phyloP scores from a whole-genome alignment of 1,284 basidiomycete genomes.

The Ganoderma meredithae region DNA sequence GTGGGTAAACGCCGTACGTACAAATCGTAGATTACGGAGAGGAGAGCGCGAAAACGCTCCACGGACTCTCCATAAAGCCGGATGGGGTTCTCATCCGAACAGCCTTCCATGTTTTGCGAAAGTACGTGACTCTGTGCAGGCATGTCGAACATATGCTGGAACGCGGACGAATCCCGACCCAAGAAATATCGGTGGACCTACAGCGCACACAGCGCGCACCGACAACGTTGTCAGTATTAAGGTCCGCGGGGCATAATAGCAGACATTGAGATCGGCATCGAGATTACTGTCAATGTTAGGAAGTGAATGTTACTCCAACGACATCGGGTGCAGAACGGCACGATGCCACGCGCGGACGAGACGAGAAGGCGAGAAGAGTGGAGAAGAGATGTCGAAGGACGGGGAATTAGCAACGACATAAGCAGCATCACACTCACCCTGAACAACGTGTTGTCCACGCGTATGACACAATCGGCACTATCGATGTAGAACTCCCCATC shows the following conservation, averaged over 20 bases:
- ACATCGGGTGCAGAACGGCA: slow-evolving; percentile 11
- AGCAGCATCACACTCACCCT: slow-evolving; percentile 44
- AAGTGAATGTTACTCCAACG: slow-evolving; percentile 10
- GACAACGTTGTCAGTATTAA: slow-evolving; percentile 14
- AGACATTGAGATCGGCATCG: slow-evolving; percentile 30
- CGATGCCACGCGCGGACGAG: background rate
- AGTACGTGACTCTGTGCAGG: slow-evolving; percentile 32
- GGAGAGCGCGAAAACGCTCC: slow-evolving; percentile 54
- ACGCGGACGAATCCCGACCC: slow-evolving; percentile 58
- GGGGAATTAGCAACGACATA: background rate
- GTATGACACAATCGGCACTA: slow-evolving; percentile 56
- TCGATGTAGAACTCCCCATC: slow-evolving; percentile 40
- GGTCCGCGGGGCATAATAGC: slow-evolving; percentile 20
- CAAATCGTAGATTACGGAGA: slow-evolving; percentile 59
- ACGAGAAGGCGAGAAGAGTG: slow-evolving; percentile 7
- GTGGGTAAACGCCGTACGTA: slow-evolving; percentile 40
- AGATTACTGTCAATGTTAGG: slow-evolving; percentile 21
- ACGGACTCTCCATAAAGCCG: slow-evolving; percentile 55
- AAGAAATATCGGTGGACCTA: slow-evolving; percentile 61
- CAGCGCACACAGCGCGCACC: slow-evolving; percentile 16
- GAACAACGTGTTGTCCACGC: slow-evolving; percentile 56
- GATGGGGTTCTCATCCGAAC: slow-evolving; percentile 56
- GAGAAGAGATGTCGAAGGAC: slow-evolving; percentile 1
- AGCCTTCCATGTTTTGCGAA: slow-evolving; percentile 43
- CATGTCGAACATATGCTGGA: slow-evolving; percentile 60